phyloP scores from a whole-genome alignment of 2,329 filamentous ascomycete genomes.

The Aureobasidium vineae region DNA sequence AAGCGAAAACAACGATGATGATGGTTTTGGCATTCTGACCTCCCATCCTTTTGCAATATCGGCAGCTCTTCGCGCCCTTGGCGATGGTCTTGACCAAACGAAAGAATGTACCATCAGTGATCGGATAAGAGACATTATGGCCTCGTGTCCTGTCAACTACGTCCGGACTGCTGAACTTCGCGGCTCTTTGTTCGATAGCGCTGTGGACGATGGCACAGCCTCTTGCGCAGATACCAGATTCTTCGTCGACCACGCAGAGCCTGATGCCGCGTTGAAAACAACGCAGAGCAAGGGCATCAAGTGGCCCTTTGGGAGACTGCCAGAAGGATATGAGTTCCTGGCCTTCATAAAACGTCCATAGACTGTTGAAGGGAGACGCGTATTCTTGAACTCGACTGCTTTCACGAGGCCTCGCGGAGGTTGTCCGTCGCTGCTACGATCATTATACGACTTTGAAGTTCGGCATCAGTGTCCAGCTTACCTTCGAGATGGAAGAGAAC shows the following conservation, averaged over 20 bases:
- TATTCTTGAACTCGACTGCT: too few relatives aligned
- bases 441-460: slow-evolving; percentile 29
- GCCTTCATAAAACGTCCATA: not conserved
- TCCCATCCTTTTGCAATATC: slow-evolving; percentile 5
- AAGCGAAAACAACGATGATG: not conserved
- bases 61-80: slow-evolving; percentile 5
- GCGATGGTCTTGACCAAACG: not conserved
- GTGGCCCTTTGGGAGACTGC: slow-evolving; percentile 5
- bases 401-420: slow-evolving; percentile 70
- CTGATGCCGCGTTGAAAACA: not conserved
- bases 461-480: slow-evolving; percentile 43
- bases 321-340: slow-evolving; percentile 14
- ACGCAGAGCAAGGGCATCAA: not conserved
- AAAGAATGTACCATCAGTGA: not conserved
- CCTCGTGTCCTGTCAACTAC: slow-evolving; percentile 1
- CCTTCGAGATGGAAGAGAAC: slow-evolving; percentile 97
- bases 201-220: slow-evolving; percentile 5
- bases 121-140: not conserved
- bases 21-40: slow-evolving; percentile 1
- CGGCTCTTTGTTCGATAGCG: slow-evolving; percentile 1
- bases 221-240: slow-evolving; percentile 10
- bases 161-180: not conserved
- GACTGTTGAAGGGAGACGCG: not conserved
- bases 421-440: slow-evolving; percentile 69
- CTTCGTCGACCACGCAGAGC: slow-evolving; percentile 16